phyloP scores from a whole-genome alignment of 2,329 filamentous ascomycete species.

The Raffaelea deltoideospora region DNA sequence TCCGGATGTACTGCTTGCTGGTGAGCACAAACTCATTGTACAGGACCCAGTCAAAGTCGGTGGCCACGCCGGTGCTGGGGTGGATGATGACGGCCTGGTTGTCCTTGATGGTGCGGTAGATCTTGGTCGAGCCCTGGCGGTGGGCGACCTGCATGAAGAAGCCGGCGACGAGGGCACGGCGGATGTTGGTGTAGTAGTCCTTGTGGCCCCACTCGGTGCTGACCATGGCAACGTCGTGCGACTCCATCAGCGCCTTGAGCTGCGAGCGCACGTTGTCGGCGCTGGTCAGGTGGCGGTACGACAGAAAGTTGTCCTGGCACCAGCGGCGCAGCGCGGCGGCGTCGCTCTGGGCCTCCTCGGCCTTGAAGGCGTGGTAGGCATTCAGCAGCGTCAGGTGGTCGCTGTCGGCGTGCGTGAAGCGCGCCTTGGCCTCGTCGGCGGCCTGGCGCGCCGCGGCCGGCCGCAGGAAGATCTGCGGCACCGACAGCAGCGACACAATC shows the following conservation, averaged over 20 bases:
- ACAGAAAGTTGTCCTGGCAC: constrained; percentile 96
- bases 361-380: constrained; percentile 95
- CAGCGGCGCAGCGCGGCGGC: constrained; percentile 62
- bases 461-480: constrained; percentile 85
- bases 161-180: constrained; percentile 75
- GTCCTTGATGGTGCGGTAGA: constrained; percentile 92
- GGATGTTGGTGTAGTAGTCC: constrained; percentile 96
- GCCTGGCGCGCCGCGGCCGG: constrained; percentile 74
- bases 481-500: constrained; percentile 82
- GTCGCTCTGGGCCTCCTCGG: constrained; percentile 48
- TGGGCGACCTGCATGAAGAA: constrained; percentile 99
- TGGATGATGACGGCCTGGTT: constrained; percentile 88
- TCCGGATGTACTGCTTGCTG: constrained; percentile 94
- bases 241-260: constrained; percentile 94
- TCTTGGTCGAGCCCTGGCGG: constrained; percentile 75
- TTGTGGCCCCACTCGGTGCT: constrained; percentile 88
- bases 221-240: constrained; percentile 67
- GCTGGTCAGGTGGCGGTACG: constrained; percentile 71
- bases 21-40: constrained; percentile 99
- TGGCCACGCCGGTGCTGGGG: constrained; percentile 75
- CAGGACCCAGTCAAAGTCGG: constrained; percentile 89
- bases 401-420: constrained; percentile 84
- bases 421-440: constrained; percentile 92
- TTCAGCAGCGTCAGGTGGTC: constrained; percentile 95
- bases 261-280: constrained; percentile 90